Conservation (phyloP, 2,329 filamentous ascomycete genomes). For the Colletotrichum gigasporum region DNA sequence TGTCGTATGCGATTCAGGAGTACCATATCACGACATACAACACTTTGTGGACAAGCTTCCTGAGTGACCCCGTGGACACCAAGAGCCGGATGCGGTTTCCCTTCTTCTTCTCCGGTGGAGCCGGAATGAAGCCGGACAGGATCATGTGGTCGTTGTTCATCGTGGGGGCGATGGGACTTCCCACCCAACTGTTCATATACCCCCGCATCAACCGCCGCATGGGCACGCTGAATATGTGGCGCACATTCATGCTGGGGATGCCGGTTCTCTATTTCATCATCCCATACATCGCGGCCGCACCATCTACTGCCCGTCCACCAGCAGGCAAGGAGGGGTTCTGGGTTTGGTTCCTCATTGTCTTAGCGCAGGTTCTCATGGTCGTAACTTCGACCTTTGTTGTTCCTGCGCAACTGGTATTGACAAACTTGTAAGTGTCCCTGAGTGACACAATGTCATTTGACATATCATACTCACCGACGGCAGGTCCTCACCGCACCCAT, state of each 20-base stretch:
- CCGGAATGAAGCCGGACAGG: not conserved
- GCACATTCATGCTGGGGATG: constrained; percentile 6
- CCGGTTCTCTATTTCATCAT: constrained; percentile 3
- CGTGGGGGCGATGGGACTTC: constrained; percentile 2
- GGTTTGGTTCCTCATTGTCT: constrained; percentile 16
- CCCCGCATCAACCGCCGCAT: constrained; percentile 5
- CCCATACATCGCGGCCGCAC: constrained; percentile 12
- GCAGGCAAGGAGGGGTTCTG: constrained; percentile 7
- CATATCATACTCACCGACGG: not conserved
- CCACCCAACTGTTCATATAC: constrained; percentile 6
- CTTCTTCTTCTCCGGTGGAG: constrained; percentile 2
- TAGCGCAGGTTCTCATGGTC: constrained; percentile 11
- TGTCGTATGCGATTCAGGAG: constrained; percentile 7
- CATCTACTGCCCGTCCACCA: not conserved
- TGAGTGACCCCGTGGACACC: constrained; percentile 10
- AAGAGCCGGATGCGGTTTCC: not conserved
- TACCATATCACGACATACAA: constrained; percentile 15
- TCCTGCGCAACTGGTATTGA: constrained; percentile 15
- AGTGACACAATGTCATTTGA: no score
- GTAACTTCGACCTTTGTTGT: constrained; percentile 16
- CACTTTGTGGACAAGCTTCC: constrained; percentile 8
- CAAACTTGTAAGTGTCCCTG: not conserved
- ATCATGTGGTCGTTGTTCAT: constrained; percentile 16
- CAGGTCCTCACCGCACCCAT: constrained; percentile 20
- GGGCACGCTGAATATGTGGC: constrained; percentile 14